A percentile compares a stretch with the other conserved stretches of the same genome.
phyloP scores from a whole-genome alignment of 2,329 filamentous ascomycete species.

The Aspergillus carbonarius region DNA sequence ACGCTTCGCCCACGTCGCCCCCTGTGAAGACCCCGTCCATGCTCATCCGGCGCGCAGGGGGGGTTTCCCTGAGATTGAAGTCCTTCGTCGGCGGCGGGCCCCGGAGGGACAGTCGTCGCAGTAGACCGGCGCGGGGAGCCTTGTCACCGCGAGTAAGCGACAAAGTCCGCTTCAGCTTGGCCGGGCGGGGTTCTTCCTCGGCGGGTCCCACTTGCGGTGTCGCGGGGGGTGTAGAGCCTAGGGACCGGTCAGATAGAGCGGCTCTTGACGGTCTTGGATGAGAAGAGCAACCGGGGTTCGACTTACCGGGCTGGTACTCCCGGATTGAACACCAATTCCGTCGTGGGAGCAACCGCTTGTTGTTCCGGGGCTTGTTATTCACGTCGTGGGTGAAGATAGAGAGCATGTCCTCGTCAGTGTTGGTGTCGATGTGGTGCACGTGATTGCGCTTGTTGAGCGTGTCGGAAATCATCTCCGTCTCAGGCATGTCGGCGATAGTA shows the following conservation, averaged over 20 bases:
- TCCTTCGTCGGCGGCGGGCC: slow-evolving; percentile 44
- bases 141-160: slow-evolving; percentile 60
- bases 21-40: slow-evolving; percentile 34
- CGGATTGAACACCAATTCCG: slow-evolving; percentile 96
- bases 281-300: too few relatives aligned
- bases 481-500: slow-evolving; percentile 89
- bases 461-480: slow-evolving; percentile 83
- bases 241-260: slow-evolving; percentile 49
- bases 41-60: slow-evolving; percentile 33
- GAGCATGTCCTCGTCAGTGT: slow-evolving; percentile 95
- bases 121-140: slow-evolving; percentile 40
- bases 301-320: slow-evolving; percentile 71
- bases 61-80: slow-evolving; percentile 30
- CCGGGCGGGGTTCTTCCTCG: slow-evolving; percentile 32
- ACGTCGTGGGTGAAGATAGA: slow-evolving; percentile 88
- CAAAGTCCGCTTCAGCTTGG: slow-evolving; percentile 56
- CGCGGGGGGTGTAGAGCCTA: slow-evolving; percentile 69
- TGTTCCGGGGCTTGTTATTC: slow-evolving; percentile 85
- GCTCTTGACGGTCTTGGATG: not conserved
- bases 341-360: slow-evolving; percentile 82
- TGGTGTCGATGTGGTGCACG: slow-evolving; percentile 60
- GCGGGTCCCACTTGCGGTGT: slow-evolving; percentile 55
- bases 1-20: slow-evolving; percentile 32
- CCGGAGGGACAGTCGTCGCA: slow-evolving; percentile 50
- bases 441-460: slow-evolving; percentile 92